A percentile compares a stretch with the other conserved stretches of the same genome.
These are phyloP conservation scores for Thalassiosira mediterranea DNA, from an alignment of 352 stramenopile species.

Conservation along the genomic window DNA sequence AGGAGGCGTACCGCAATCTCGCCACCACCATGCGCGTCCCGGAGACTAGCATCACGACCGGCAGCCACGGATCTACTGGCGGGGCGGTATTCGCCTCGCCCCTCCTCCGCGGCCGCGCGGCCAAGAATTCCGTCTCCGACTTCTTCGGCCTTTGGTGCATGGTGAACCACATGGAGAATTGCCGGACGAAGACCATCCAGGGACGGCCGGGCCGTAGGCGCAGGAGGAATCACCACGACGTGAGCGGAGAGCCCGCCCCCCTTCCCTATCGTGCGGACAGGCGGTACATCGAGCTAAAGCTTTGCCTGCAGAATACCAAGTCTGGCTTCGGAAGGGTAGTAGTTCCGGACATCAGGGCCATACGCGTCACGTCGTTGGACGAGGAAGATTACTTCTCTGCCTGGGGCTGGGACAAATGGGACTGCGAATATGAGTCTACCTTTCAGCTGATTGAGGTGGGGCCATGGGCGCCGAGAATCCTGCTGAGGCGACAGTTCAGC, in stretches of 20 bases:
- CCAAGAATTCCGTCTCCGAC: constrained; percentile 5
- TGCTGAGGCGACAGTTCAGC: constrained; percentile 21
- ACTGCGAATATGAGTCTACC: constrained; percentile 23
- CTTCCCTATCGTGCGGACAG: constrained; percentile 30
- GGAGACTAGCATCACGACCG: constrained; percentile 31
- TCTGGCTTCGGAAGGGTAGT: constrained; percentile 36
- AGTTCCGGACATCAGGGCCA: constrained; percentile 17
- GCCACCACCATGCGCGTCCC: constrained; percentile 44
- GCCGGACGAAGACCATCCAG: constrained; percentile 33
- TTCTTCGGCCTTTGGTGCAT: constrained; percentile 49
- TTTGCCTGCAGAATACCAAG: constrained; percentile 58
- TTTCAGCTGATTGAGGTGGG: constrained; percentile 46
- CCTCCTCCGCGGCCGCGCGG: neutral
- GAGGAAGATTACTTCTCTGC: constrained; percentile 39
- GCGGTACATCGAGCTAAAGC: constrained; percentile 47
- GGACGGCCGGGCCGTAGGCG: neutral
- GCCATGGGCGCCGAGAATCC: constrained; percentile 40
- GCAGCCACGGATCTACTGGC: neutral
- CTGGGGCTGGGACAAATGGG: constrained; percentile 33
- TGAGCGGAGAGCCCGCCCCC: neutral
- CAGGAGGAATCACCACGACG: neutral
- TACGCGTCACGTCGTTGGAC: constrained; percentile 35
- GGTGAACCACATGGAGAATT: constrained; percentile 56
- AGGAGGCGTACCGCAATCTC: constrained; percentile 43
- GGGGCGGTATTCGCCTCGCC: constrained; percentile 40